These are phyloP conservation scores for Lentinula sp. DNA, from an alignment of 768 basidiomycete genomes.

Conservation along the genomic window DNA sequence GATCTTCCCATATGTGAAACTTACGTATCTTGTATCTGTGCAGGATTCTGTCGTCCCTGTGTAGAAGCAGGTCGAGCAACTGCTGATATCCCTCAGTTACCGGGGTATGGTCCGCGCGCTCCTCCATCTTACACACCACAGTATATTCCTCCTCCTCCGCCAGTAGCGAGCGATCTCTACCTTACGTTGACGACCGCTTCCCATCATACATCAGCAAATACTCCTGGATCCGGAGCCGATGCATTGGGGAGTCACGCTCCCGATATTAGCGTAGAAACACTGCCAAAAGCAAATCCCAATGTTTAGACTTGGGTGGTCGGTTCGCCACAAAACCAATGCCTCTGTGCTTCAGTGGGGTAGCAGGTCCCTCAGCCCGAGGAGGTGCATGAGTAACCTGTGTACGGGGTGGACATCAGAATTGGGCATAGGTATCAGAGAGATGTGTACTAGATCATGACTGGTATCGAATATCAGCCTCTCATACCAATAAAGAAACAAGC, in stretches of 20 bases:
- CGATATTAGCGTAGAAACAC: neutral
- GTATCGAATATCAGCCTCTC: too few relatives aligned
- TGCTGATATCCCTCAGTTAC: conserved; percentile 18
- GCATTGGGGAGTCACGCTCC: neutral
- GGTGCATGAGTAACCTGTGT: too few relatives aligned
- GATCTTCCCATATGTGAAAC: neutral
- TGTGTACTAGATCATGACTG: too few relatives aligned
- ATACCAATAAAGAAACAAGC: too few relatives aligned
- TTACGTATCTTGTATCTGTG: neutral
- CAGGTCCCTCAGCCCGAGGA: too few relatives aligned
- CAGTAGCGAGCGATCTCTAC: neutral
- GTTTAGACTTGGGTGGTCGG: too few relatives aligned
- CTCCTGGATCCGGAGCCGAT: neutral
- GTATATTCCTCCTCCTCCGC: neutral
- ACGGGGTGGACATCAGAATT: too few relatives aligned
- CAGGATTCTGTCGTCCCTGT: conserved; percentile 68
- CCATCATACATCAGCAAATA: neutral
- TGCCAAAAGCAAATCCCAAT: neutral
- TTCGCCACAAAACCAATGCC: too few relatives aligned
- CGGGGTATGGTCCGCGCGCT: neutral
- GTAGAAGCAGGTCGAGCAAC: conserved; percentile 46
- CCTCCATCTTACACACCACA: neutral
- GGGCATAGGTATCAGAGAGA: too few relatives aligned
- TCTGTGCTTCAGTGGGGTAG: too few relatives aligned
- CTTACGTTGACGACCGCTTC: neutral